These are phyloP conservation scores for Coemansia sp. DNA, from an alignment of 192 early-diverging fungal species.

Conservation along the genomic window DNA sequence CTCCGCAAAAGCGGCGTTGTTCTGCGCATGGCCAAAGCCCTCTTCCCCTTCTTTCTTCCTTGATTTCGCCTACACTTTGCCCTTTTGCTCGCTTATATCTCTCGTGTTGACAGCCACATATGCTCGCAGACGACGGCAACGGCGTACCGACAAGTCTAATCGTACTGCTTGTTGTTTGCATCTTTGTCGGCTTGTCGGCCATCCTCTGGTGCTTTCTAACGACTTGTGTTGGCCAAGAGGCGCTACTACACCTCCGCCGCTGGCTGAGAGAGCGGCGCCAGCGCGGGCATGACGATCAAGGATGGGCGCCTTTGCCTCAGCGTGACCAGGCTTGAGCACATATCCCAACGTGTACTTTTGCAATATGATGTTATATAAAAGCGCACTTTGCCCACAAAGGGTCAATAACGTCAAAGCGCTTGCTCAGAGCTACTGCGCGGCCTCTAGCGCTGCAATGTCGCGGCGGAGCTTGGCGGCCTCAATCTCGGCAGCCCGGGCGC, in stretches of 20 bases:
- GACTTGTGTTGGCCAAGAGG: conserved; percentile 48
- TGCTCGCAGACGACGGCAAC: neutral
- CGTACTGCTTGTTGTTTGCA: conserved; percentile 36
- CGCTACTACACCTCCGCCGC: conserved; percentile 33
- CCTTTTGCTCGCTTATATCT: neutral
- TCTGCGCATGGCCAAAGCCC: no score
- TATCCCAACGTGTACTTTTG: neutral
- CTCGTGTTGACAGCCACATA: neutral
- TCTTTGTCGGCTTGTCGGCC: conserved; percentile 43
- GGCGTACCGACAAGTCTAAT: conserved; percentile 38
- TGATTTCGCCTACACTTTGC: neutral
- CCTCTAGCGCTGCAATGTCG: conserved; percentile 52
- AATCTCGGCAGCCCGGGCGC: conserved; percentile 46
- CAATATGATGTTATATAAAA: neutral
- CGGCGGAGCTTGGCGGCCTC: conserved; percentile 56
- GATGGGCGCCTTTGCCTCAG: conserved; percentile 26
- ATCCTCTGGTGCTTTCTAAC: conserved; percentile 57
- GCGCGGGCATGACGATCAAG: conserved; percentile 6
- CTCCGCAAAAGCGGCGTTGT: no score
- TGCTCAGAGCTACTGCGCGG: conserved; percentile 10
- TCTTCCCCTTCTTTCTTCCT: neutral
- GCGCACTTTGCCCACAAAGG: no score
- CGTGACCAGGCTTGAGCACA: conserved; percentile 13
- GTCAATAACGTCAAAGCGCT: no score
- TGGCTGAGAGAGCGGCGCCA: conserved; percentile 31